phyloP scores from a whole-genome alignment of 306 rosid species.

The Pterocarpus macrocarpus region DNA sequence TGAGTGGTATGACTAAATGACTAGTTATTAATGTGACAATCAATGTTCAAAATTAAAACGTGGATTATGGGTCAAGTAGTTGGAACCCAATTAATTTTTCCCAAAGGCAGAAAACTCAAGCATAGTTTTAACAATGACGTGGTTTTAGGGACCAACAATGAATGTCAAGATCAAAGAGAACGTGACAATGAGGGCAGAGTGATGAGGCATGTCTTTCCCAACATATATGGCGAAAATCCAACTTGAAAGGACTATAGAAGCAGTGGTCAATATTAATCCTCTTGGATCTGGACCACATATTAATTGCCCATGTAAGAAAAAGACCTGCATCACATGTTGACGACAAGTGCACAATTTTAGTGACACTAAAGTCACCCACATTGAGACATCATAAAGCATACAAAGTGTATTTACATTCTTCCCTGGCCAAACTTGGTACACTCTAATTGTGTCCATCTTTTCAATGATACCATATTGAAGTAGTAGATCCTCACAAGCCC shows the following conservation, averaged over 20 bases:
- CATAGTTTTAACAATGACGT: not conserved
- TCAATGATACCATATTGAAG: constrained; percentile 12
- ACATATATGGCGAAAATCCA: constrained; percentile 48
- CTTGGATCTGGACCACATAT: constrained; percentile 56
- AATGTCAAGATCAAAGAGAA: constrained; percentile 39
- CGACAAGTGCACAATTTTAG: constrained; percentile 17
- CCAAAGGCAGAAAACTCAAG: not conserved
- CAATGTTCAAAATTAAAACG: constrained; percentile 4
- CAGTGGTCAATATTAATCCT: constrained; percentile 46
- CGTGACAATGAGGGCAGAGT: constrained; percentile 35
- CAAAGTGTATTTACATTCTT: constrained; percentile 44
- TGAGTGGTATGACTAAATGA: not conserved
- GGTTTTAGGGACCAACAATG: constrained; percentile 39
- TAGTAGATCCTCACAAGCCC: constrained; percentile 15
- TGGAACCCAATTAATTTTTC: not conserved
- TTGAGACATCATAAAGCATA: not conserved
- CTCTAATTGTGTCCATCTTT: constrained; percentile 35
- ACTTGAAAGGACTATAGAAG: constrained; percentile 52
- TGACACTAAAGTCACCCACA: not conserved
- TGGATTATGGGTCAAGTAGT: not conserved
- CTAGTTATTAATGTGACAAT: not conserved
- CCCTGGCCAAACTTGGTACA: constrained; percentile 55
- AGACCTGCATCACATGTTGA: constrained; percentile 36
- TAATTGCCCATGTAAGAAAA: constrained; percentile 54
- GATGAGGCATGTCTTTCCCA: constrained; percentile 45